Evolutionary conservation across 1,284 basidiomycete genomes (phyloP), one percentile per base, ranked within the genome.

Genomic region (Trichosporon sp.): DNA sequence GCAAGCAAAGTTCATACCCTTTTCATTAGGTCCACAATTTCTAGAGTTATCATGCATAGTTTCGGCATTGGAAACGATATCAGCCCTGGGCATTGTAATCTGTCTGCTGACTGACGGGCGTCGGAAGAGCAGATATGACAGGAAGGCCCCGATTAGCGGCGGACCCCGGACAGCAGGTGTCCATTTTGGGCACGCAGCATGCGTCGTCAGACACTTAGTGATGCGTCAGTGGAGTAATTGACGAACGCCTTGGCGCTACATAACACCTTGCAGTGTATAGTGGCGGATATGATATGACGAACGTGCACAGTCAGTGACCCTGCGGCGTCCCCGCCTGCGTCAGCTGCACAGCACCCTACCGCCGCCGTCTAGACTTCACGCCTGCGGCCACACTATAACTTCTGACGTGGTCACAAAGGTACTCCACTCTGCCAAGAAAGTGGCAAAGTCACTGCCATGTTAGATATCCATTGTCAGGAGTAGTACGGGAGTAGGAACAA

Each of bases 31-130:
- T 63, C 59, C 59, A 32, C 16, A 32, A 63, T 63, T 37, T 63
- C 54, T 63, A n/a, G 32, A n/a, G 32, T 26, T 63, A 63, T 63
- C 59, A 63, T 63, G 59, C 59, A 63, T 63, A 35, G 59, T 63
- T 37, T 66, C 48, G 65, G 65, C 64, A 66, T 51, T 65, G 32
- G 59, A 10, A 61, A 1, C 11, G 6, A 12, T 26, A 40, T 12
- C 43, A 14, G 43, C 26, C 26, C 26, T 26, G 26, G 26, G 26
- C 26, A 26, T 26, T 26, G 26, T 26, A 26, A 26, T 26, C 26
- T 26, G 26, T 26, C 26, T 26, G 26, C 26, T n/a, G 43, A n/a
- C 4, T 5, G n/a, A 5, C 14, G 40, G 11, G 40, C 14, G 11
- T 40, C 11, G 26, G 5, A 26, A 4, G 4, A n/a, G 43, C 43